These are phyloP conservation scores for Gillenia trifoliata DNA, from an alignment of 306 rosid genomes.

Conservation along the genomic window DNA sequence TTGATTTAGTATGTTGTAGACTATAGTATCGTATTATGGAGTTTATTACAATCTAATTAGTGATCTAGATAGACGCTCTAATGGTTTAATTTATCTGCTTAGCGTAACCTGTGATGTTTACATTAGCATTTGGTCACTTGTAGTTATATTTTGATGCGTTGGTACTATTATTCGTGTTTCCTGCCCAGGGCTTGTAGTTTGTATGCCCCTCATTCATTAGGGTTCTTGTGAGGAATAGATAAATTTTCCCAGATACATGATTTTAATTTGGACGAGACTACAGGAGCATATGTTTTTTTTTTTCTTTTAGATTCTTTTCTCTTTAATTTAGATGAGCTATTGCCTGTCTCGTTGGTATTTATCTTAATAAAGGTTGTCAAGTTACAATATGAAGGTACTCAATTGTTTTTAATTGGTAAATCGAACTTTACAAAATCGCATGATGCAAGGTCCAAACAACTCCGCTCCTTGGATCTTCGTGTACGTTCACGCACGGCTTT, in stretches of 20 bases:
- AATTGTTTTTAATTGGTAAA: no score
- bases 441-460: no score
- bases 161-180: background rate
- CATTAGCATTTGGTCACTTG: background rate
- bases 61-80: background rate
- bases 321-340: no score
- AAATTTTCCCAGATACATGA: background rate
- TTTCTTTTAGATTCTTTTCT: background rate
- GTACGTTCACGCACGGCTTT: no score
- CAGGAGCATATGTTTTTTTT: background rate
- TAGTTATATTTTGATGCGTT: background rate
- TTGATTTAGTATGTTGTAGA: constrained; percentile 20
- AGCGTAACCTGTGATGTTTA: background rate
- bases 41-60: constrained; percentile 14
- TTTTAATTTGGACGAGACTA: background rate
- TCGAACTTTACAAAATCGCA: no score
- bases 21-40: constrained; percentile 15
- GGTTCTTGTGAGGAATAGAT: background rate
- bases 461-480: no score
- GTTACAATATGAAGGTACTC: no score
- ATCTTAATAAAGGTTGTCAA: no score
- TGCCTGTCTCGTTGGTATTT: no score
- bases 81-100: background rate
- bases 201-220: background rate
- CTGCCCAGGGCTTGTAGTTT: background rate